These are phyloP conservation scores for Plectosphaerella sp. DNA, from an alignment of 2,329 filamentous ascomycete species.

Conservation along the genomic window DNA sequence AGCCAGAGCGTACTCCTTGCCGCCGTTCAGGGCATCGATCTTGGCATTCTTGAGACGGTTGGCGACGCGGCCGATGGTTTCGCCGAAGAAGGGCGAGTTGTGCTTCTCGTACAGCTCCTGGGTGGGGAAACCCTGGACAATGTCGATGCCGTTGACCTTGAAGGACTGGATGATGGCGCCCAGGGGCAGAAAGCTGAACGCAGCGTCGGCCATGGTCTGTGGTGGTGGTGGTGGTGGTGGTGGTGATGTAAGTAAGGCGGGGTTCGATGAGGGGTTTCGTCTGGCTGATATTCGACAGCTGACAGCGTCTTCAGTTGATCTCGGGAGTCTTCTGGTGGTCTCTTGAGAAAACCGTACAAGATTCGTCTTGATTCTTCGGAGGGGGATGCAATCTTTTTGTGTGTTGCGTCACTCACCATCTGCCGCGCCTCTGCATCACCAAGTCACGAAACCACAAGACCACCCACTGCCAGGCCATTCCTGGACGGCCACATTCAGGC, in stretches of 20 bases:
- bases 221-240: background rate
- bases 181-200: conserved; percentile 65
- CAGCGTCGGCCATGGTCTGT: conserved; percentile 37
- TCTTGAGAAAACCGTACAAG: too few species aligned
- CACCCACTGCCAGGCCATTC: background rate
- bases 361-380: too few species aligned
- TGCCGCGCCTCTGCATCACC: background rate
- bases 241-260: background rate
- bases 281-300: too few species aligned
- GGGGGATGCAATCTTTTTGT: background rate
- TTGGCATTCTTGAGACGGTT: conserved; percentile 75
- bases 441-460: too few species aligned
- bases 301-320: too few species aligned
- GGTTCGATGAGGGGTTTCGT: background rate
- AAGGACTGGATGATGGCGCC: conserved; percentile 81
- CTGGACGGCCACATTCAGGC: background rate
- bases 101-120: conserved; percentile 70
- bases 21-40: conserved; percentile 66
- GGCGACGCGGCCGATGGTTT: conserved; percentile 81
- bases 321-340: too few species aligned
- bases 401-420: background rate
- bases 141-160: conserved; percentile 72
- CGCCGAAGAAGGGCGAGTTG: conserved; percentile 81
- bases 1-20: conserved; percentile 62
- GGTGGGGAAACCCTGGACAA: conserved; percentile 80